Conservation (phyloP, 352 stramenopile genomes). For the Albugo laibachii region DNA sequence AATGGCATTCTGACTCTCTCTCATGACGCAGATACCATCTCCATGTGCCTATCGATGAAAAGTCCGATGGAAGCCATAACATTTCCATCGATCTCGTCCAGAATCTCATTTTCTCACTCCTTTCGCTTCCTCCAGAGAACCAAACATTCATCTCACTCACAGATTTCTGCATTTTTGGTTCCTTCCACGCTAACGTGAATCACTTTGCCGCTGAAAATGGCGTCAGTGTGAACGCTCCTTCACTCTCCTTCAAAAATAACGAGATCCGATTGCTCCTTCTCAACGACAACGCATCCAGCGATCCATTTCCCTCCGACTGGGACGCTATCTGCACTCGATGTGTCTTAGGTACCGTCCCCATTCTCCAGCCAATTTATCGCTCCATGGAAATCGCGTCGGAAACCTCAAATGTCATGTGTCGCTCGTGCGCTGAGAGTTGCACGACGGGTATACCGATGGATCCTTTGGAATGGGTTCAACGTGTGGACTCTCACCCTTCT, state of each 20-base stretch:
- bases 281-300: neutral
- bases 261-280: slow-evolving; percentile 24
- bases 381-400: slow-evolving; percentile 1
- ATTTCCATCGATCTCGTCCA: slow-evolving; percentile 38
- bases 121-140: slow-evolving; percentile 28
- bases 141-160: slow-evolving; percentile 28
- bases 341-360: slow-evolving; percentile 21
- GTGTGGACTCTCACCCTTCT: slow-evolving; percentile 9
- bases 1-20: too few species aligned
- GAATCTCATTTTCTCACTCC: slow-evolving; percentile 46
- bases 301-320: slow-evolving; percentile 20
- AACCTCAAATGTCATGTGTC: slow-evolving; percentile 22
- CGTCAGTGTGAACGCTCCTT: neutral
- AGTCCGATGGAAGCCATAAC: slow-evolving; percentile 2
- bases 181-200: slow-evolving; percentile 2
- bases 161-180: slow-evolving; percentile 14
- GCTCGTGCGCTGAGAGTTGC: slow-evolving; percentile 37
- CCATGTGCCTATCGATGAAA: too few species aligned
- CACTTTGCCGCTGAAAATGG: neutral
- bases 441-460: slow-evolving; percentile 38
- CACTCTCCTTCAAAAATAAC: slow-evolving; percentile 1
- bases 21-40: too few species aligned
- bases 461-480: slow-evolving; percentile 23
- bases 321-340: slow-evolving; percentile 35
- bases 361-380: slow-evolving; percentile 35